Conservation (phyloP, 495 filamentous ascomycete genomes). For the Trichoderma gamsii region DNA sequence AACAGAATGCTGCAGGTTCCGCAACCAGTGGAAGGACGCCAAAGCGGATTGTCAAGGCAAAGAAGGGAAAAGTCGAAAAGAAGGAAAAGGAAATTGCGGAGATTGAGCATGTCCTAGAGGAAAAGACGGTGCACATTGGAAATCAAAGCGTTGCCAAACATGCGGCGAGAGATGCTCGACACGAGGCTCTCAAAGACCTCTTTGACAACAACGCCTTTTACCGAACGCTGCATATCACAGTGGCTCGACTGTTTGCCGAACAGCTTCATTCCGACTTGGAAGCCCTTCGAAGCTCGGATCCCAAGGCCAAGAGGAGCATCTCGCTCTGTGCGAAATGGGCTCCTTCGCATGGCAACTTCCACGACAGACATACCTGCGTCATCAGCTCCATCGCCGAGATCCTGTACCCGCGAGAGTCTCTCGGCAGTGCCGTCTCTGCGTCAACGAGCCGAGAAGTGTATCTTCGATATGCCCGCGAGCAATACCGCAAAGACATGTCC, state of each 20-base stretch:
- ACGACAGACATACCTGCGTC: slow-evolving; percentile 45
- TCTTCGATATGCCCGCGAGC: slow-evolving; percentile 41
- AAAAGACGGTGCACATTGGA: slow-evolving; percentile 12
- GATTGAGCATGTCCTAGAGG: not conserved
- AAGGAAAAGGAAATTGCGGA: not conserved
- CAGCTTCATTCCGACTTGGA: slow-evolving; percentile 39
- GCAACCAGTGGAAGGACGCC: not conserved
- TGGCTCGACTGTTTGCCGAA: slow-evolving; percentile 43
- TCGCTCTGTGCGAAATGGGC: slow-evolving; percentile 48
- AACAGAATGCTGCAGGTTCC: not conserved
- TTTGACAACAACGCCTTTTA: slow-evolving; percentile 32
- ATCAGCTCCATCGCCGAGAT: slow-evolving; percentile 44
- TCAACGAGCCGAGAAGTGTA: slow-evolving; percentile 32
- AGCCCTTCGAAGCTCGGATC: slow-evolving; percentile 27
- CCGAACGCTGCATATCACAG: slow-evolving; percentile 35
- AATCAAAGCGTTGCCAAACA: slow-evolving; percentile 13
- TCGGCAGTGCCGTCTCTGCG: slow-evolving; percentile 20
- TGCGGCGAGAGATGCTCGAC: slow-evolving; percentile 18
- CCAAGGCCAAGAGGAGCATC: slow-evolving; percentile 29
- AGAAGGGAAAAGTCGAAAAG: not conserved
- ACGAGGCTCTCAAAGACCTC: slow-evolving; percentile 27
- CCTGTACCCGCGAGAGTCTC: slow-evolving; percentile 27
- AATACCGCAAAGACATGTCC: slow-evolving; percentile 35
- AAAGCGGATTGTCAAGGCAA: not conserved
- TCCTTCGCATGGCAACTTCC: slow-evolving; percentile 36